phyloP scores from a whole-genome alignment of 2,329 filamentous ascomycete genomes.

The Xylaria sp. region DNA sequence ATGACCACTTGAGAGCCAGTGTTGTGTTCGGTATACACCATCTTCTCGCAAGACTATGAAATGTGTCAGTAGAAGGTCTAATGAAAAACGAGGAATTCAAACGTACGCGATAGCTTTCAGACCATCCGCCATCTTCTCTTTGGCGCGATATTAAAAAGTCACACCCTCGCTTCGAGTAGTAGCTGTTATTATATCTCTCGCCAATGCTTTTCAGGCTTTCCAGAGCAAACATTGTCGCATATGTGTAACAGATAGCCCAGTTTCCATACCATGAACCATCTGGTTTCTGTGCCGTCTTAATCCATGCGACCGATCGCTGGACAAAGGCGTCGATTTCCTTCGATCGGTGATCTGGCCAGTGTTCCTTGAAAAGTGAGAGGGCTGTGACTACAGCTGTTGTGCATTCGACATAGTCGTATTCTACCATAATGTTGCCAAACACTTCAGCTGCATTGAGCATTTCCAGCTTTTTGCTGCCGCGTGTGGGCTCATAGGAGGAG shows the following conservation, averaged over 20 bases:
- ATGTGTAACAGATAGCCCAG: constrained; percentile 99
- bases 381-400: constrained; percentile 94
- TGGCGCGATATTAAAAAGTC: constrained; percentile 88
- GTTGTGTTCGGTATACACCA: constrained; percentile 78
- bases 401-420: constrained; percentile 98
- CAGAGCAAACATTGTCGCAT: constrained; percentile 95
- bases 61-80: constrained; percentile 19
- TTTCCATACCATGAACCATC: constrained; percentile 98
- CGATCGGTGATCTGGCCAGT: constrained; percentile 83
- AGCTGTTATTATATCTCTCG: constrained; percentile 81
- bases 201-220: constrained; percentile 85
- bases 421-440: constrained; percentile 97
- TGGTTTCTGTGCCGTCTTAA: constrained; percentile 78
- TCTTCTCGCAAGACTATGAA: constrained; percentile 76
- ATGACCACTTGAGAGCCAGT: constrained; percentile 89
- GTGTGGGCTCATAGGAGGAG: constrained; percentile 87
- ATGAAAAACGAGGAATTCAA: background rate
- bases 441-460: constrained; percentile 95
- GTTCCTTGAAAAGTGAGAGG: constrained; percentile 80
- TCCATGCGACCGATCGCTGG: constrained; percentile 79
- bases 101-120: constrained; percentile 84
- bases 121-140: constrained; percentile 92
- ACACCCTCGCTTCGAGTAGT: constrained; percentile 78
- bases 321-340: constrained; percentile 81
- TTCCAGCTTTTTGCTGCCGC: constrained; percentile 82